Percentiles rank a stretch among this genome's conserved stretches.
Evolutionary conservation across 2,329 filamentous ascomycete species (phyloP).

Genomic region (Paradendryphiella salina): DNA sequence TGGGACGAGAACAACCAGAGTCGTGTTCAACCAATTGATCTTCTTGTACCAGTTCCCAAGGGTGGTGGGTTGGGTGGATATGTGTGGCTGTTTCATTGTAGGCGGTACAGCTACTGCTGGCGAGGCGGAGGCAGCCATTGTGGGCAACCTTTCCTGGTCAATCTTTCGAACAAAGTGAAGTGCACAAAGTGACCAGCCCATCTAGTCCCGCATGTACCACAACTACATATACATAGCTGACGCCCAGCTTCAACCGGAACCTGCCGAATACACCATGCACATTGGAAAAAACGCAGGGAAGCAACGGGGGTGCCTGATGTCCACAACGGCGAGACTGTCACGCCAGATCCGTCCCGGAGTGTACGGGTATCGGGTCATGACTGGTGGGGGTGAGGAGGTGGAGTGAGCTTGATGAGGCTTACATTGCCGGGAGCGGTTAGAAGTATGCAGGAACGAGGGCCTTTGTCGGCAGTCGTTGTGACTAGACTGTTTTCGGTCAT

Average conservation of each 20-base stretch:
- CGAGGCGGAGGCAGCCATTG: conserved; percentile 9
- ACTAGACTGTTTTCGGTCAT: conserved; percentile 1
- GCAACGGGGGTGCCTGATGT: conserved; percentile 2
- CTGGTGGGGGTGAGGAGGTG: conserved; percentile 5
- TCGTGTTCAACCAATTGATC: conserved; percentile 88
- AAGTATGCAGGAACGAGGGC: conserved; percentile 11
- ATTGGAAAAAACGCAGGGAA: conserved; percentile 4
- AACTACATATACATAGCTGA: conserved; percentile 11
- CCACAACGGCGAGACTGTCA: conserved; percentile 7
- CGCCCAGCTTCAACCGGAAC: conserved; percentile 1
- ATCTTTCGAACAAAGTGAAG: neutral
- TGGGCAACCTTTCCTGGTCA: neutral
- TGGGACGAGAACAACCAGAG: conserved; percentile 76
- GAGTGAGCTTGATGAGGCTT: conserved; percentile 17
- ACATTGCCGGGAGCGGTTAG: conserved; percentile 17
- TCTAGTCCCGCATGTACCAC: neutral
- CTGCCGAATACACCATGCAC: conserved; percentile 9
- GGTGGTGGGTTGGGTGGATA: conserved; percentile 23
- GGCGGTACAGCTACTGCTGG: neutral
- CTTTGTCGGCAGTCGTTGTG: conserved; percentile 6
- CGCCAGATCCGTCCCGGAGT: conserved; percentile 3
- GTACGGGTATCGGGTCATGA: conserved; percentile 1
- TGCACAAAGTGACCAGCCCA: neutral
- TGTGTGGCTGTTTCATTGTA: conserved; percentile 18
- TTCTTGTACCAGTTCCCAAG: conserved; percentile 80